A percentile compares a stretch with the other conserved stretches of the same genome.
Evolutionary conservation across 2,329 filamentous ascomycete genomes (phyloP).

Genomic region (Endothia cerciana): DNA sequence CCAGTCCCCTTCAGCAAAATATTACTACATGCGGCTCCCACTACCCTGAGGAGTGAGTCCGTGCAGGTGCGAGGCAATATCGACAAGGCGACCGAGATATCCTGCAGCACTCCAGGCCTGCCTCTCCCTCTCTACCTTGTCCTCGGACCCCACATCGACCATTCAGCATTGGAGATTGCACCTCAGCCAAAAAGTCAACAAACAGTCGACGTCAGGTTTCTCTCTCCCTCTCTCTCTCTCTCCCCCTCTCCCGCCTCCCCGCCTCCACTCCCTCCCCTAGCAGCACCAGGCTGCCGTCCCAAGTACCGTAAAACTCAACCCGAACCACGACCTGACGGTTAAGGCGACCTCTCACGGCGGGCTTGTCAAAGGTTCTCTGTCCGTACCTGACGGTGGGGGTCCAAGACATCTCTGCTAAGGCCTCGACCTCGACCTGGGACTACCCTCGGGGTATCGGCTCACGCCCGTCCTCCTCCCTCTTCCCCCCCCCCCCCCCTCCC

Average conservation of each 20-base stretch:
- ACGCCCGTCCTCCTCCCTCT: not conserved
- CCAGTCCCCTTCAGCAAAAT: too few species aligned
- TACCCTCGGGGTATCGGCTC: conserved; percentile 13
- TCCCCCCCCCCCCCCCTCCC: not conserved
- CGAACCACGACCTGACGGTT: not conserved
- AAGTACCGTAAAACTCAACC: not conserved
- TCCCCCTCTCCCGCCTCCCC: conserved; percentile 1
- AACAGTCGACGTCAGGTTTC: conserved; percentile 18
- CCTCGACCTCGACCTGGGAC: not conserved
- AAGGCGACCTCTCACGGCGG: not conserved
- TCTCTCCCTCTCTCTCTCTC: too few species aligned
- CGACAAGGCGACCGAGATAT: conserved; percentile 2
- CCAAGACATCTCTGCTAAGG: conserved; percentile 10
- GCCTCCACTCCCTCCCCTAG: not conserved
- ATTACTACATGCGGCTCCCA: too few species aligned
- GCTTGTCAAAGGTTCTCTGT: not conserved
- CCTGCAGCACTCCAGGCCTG: conserved; percentile 5
- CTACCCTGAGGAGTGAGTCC: not conserved
- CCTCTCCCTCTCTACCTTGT: conserved; percentile 1
- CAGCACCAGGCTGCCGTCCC: not conserved
- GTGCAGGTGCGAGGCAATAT: conserved; percentile 4
- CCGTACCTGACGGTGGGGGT: conserved; percentile 11
- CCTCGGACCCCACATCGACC: conserved; percentile 11
- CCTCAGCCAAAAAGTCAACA: conserved; percentile 19
- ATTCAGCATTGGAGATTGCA: conserved; percentile 14